phyloP scores from a whole-genome alignment of 352 stramenopile species.

The Phytophthora nicotianae region DNA sequence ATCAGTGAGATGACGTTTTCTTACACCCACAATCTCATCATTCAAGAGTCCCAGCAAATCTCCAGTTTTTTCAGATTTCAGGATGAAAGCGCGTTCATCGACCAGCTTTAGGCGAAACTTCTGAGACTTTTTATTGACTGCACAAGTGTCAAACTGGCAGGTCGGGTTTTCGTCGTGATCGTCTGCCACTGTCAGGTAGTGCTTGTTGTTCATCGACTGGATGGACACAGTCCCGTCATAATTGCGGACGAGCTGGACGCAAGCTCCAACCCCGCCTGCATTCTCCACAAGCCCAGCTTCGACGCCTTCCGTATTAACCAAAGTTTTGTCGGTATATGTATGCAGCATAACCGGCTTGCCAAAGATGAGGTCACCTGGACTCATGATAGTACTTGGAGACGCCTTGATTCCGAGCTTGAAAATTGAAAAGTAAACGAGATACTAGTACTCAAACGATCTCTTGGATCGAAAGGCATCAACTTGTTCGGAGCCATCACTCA shows the following conservation, averaged over 20 bases:
- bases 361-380: neutral
- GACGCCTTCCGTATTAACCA: neutral
- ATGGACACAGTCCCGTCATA: slow-evolving; percentile 1
- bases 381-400: neutral
- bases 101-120: neutral
- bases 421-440: neutral
- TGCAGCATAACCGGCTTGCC: neutral
- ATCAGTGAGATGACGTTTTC: neutral
- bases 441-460: neutral
- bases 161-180: neutral
- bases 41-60: neutral
- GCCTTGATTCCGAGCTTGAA: neutral
- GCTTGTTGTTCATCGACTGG: neutral
- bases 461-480: neutral
- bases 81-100: neutral
- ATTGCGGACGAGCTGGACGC: neutral
- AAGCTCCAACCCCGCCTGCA: neutral
- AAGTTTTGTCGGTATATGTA: neutral
- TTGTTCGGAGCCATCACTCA: neutral
- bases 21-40: neutral
- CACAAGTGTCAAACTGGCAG: neutral
- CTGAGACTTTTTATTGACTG: neutral
- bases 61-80: neutral
- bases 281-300: neutral
- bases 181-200: neutral